phyloP scores from a whole-genome alignment of 1,284 basidiomycete species.

The Ustilago vetiveriae region DNA sequence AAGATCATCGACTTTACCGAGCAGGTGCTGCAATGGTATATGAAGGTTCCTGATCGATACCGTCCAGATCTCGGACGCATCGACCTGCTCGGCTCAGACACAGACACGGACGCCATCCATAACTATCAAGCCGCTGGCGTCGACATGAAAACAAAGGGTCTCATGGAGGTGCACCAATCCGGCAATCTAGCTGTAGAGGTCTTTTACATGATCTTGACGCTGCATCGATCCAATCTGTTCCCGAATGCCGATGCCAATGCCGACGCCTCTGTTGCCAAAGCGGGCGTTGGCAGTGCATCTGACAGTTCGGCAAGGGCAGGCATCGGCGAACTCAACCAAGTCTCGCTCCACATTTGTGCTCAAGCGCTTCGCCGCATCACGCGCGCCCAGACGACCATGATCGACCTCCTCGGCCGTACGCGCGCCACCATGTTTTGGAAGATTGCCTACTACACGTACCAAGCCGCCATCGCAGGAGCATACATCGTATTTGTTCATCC shows the following conservation, averaged over 20 bases:
- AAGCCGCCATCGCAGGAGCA: conserved; percentile 39
- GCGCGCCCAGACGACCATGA: conserved; percentile 37
- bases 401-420: conserved; percentile 24
- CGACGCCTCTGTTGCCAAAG: neutral
- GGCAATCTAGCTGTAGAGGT: conserved; percentile 39
- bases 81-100: conserved; percentile 20
- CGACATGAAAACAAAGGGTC: conserved; percentile 38
- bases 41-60: conserved; percentile 28
- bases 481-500: conserved; percentile 39
- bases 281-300: neutral
- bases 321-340: conserved; percentile 14
- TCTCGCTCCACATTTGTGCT: conserved; percentile 34
- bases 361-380: conserved; percentile 36
- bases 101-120: conserved; percentile 20
- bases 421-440: conserved; percentile 47
- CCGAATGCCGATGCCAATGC: neutral
- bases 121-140: conserved; percentile 33
- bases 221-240: conserved; percentile 38
- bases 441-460: conserved; percentile 44
- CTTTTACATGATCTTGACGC: conserved; percentile 30
- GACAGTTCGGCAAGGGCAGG: neutral
- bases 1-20: conserved; percentile 33
- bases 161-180: conserved; percentile 40
- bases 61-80: conserved; percentile 31
- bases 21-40: conserved; percentile 39